These are phyloP conservation scores for Cicer yamashitae DNA, from an alignment of 306 rosid species.

Conservation along the genomic window DNA sequence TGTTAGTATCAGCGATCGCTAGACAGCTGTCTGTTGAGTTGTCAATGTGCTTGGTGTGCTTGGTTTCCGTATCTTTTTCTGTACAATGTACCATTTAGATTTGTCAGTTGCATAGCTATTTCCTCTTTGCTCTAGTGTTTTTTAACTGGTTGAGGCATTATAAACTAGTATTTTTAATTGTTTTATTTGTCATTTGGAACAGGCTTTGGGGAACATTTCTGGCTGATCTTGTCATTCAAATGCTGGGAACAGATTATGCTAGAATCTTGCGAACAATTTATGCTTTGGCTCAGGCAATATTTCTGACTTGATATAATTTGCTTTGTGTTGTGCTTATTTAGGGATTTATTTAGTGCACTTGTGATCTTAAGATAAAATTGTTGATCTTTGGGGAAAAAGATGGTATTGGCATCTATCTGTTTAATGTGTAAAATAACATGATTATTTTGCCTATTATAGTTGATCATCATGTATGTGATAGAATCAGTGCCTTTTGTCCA, in stretches of 20 bases:
- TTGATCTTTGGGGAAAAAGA: constrained; percentile 11
- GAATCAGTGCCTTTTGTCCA: not conserved
- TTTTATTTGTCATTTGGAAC: constrained; percentile 45
- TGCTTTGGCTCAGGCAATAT: constrained; percentile 87
- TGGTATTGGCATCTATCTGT: not conserved
- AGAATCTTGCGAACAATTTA: constrained; percentile 90
- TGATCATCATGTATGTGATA: constrained; percentile 15
- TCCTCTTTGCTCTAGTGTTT: constrained; percentile 27
- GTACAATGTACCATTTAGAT: constrained; percentile 33
- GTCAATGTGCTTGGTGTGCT: not conserved
- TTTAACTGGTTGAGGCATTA: constrained; percentile 20
- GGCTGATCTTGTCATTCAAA: constrained; percentile 93
- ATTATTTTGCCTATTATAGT: not conserved
- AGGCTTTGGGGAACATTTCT: constrained; percentile 96
- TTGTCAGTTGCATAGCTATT: constrained; percentile 32
- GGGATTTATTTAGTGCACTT: constrained; percentile 21
- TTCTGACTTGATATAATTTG: constrained; percentile 36
- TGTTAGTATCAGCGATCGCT: not conserved
- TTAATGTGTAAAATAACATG: constrained; percentile 12
- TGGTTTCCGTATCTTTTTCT: not conserved
- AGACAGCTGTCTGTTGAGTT: constrained; percentile 27
- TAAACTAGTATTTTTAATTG: constrained; percentile 35
- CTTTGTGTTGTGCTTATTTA: constrained; percentile 37
- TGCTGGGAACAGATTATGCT: constrained; percentile 96
- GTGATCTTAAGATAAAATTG: constrained; percentile 8